These are phyloP conservation scores for Plantago elongata DNA, from an alignment of 257 asterid genomes.

Conservation along the genomic window DNA sequence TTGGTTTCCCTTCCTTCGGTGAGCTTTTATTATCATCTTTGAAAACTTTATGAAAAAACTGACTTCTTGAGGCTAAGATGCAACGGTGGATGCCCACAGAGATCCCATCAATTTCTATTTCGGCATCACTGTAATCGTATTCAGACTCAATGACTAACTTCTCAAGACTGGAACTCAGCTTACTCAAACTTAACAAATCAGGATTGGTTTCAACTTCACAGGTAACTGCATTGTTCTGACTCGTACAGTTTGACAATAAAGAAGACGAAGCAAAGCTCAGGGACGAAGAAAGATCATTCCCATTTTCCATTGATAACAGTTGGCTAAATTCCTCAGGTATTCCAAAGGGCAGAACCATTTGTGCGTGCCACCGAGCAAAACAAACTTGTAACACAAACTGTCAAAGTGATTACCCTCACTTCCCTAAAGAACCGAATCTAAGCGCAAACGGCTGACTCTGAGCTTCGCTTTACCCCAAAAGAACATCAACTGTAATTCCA, in stretches of 20 bases:
- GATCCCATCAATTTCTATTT: conserved; percentile 60
- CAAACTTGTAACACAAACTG: no score
- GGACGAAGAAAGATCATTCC: conserved; percentile 49
- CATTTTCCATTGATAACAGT: conserved; percentile 46
- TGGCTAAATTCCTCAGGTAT: background rate
- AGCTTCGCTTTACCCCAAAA: background rate
- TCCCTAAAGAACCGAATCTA: no score
- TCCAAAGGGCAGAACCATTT: background rate
- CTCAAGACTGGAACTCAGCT: conserved; percentile 55
- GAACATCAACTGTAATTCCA: background rate
- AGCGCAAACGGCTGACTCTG: background rate
- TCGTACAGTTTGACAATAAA: conserved; percentile 51
- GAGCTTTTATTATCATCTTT: conserved; percentile 24
- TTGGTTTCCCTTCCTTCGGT: conserved; percentile 50
- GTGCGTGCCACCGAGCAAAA: background rate
- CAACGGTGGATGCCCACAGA: conserved; percentile 67
- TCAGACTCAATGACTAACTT: conserved; percentile 49
- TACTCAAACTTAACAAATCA: conserved; percentile 52
- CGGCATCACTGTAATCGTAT: conserved; percentile 69
- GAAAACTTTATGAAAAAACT: conserved; percentile 43
- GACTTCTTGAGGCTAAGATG: conserved; percentile 70
- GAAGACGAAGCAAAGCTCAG: conserved; percentile 60
- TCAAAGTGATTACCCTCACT: background rate
- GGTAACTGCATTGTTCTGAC: conserved; percentile 28
- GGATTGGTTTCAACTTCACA: conserved; percentile 37